Evolutionary conservation across 805 yeast genomes (phyloP).

Genomic region (Peterozyma xylosa): DNA sequence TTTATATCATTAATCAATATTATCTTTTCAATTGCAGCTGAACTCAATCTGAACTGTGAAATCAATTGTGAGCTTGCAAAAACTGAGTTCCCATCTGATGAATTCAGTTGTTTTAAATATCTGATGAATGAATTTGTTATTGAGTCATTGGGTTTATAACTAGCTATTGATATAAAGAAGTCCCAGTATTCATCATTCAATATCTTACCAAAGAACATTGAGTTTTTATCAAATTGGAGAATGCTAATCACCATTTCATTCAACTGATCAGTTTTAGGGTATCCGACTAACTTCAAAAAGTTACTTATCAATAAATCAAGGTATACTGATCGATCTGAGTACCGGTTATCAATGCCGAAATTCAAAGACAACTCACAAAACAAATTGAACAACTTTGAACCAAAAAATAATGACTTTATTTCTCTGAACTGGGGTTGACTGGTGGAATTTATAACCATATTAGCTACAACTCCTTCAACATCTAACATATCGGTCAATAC

Average conservation of each 20-base stretch:
- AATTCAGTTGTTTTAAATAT: neutral
- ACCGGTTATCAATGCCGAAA: neutral
- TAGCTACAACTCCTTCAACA: too few species aligned
- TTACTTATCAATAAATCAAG: neutral
- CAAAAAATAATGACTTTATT: slow-evolving; percentile 4
- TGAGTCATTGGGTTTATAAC: neutral
- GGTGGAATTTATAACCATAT: too few species aligned
- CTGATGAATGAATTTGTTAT: neutral
- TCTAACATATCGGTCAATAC: too few species aligned
- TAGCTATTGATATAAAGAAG: too few species aligned
- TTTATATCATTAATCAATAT: neutral
- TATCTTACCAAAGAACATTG: neutral
- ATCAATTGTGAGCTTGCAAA: neutral
- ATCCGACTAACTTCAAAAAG: neutral
- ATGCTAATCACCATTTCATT: neutral
- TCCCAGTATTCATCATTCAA: neutral
- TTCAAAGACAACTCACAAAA: neutral
- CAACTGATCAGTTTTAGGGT: neutral
- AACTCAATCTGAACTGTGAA: neutral
- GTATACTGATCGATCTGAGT: neutral
- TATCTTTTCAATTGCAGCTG: neutral
- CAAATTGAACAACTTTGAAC: slow-evolving; percentile 5
- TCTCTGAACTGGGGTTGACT: slow-evolving; percentile 1
- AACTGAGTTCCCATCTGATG: neutral
- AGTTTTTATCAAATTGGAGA: slow-evolving; percentile 1